Evolutionary conservation across 257 asterid species (phyloP).

Genomic region (Fraxinus cuspidata): DNA sequence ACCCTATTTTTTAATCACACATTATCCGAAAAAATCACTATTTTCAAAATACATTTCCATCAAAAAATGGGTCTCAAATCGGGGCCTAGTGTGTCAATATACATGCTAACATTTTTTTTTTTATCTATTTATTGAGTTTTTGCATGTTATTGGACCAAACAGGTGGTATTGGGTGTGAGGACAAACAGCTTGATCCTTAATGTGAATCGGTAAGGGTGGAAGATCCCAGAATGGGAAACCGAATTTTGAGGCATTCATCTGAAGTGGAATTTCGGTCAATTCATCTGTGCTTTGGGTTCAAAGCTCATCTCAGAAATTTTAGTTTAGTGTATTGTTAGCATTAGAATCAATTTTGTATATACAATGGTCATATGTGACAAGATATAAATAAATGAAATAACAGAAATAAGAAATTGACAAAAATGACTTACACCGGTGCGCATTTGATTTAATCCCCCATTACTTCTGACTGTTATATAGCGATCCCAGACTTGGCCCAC

Average conservation of each 20-base stretch:
- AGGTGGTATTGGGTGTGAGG: neutral
- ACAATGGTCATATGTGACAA: constrained; percentile 16
- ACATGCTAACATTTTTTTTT: neutral
- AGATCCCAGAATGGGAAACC: constrained; percentile 1
- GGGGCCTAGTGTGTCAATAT: neutral
- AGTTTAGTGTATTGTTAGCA: neutral
- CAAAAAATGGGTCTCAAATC: no score
- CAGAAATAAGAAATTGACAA: constrained; percentile 4
- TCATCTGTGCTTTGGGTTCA: neutral
- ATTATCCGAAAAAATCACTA: no score
- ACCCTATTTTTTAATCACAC: no score
- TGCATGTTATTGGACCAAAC: neutral
- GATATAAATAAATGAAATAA: constrained; percentile 4
- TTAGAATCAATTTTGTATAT: neutral
- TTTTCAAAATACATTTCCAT: no score
- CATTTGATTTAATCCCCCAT: constrained; percentile 98
- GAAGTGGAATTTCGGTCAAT: neutral
- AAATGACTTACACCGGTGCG: constrained; percentile 74
- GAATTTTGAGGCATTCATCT: constrained; percentile 17
- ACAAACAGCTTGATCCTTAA: neutral
- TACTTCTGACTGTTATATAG: constrained; percentile 84
- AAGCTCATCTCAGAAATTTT: no score
- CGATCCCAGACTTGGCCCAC: constrained; percentile 55
- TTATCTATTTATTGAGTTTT: neutral
- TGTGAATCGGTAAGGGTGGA: neutral